Conservation (phyloP, 768 basidiomycete species). For the Naganishia kalamii region DNA sequence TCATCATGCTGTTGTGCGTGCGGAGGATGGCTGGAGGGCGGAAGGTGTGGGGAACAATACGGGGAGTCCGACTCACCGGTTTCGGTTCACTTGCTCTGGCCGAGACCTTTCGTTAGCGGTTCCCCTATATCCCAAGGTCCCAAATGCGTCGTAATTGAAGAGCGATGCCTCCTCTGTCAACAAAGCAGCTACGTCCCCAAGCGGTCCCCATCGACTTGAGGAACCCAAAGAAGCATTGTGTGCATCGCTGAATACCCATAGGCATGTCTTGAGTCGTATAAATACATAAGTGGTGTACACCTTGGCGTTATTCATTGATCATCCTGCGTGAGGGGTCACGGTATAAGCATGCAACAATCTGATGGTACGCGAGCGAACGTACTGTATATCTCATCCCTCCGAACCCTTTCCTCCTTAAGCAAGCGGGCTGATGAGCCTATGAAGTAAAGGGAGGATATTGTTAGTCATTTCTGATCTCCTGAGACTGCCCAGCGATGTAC, state of each 20-base stretch:
- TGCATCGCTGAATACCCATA: neutral
- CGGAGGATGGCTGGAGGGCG: neutral
- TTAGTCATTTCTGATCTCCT: neutral
- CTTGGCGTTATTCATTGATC: neutral
- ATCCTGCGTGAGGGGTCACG: neutral
- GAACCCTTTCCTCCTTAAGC: slow-evolving; percentile 1
- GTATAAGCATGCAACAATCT: neutral
- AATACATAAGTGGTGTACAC: slow-evolving; percentile 13
- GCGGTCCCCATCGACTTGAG: no score
- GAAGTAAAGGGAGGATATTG: neutral
- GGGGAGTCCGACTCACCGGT: neutral
- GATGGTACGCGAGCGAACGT: neutral
- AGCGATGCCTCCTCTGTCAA: no score
- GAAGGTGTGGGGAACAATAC: no score
- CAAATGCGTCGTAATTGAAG: no score
- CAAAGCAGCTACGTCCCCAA: no score
- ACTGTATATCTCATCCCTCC: neutral
- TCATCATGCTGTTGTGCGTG: slow-evolving; percentile 1
- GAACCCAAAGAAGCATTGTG: no score
- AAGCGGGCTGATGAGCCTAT: slow-evolving; percentile 26
- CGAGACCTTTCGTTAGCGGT: no score
- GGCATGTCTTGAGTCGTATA: neutral
- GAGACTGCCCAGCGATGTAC: slow-evolving; percentile 60
- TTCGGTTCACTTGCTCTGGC: no score
- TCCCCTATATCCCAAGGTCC: no score